Evolutionary conservation across 192 early-diverging fungal species (phyloP).

Genomic region (Oehlia diaphana): DNA sequence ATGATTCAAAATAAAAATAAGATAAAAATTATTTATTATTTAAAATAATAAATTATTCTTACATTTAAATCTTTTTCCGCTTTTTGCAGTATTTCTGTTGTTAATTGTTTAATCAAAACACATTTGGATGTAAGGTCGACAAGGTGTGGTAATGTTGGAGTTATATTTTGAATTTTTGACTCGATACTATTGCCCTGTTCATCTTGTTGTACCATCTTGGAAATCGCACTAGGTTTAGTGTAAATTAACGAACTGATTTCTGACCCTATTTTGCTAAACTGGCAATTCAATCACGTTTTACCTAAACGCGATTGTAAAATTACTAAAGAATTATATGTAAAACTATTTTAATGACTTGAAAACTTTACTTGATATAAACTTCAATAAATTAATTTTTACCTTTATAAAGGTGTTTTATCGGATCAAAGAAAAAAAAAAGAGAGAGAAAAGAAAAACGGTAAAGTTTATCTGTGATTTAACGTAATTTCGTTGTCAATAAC

Average conservation of each 20-base stretch:
- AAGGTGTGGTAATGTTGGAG: conserved; percentile 5
- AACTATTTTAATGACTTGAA: not conserved
- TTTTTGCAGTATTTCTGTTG: not conserved
- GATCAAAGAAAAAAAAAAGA: no score
- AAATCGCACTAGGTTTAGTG: not conserved
- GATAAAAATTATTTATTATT: not conserved
- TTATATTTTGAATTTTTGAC: not conserved
- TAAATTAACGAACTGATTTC: not conserved
- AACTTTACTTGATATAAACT: no score
- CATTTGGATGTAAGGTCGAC: conserved; percentile 2
- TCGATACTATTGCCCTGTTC: not conserved
- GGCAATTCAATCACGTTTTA: not conserved
- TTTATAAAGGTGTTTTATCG: no score
- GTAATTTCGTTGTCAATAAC: no score
- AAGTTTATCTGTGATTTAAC: no score
- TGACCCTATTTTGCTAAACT: not conserved
- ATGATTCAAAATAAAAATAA: not conserved
- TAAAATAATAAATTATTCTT: not conserved
- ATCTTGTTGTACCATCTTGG: not conserved
- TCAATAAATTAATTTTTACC: no score
- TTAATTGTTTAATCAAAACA: not conserved
- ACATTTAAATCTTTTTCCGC: not conserved
- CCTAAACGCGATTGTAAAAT: not conserved
- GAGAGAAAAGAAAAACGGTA: no score
- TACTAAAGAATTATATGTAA: not conserved